A percentile compares a stretch with the other conserved stretches of the same genome.
These are phyloP conservation scores for Tetragonia tetragonoides DNA, from an alignment of 148 eudicot genomes.

Conservation along the genomic window DNA sequence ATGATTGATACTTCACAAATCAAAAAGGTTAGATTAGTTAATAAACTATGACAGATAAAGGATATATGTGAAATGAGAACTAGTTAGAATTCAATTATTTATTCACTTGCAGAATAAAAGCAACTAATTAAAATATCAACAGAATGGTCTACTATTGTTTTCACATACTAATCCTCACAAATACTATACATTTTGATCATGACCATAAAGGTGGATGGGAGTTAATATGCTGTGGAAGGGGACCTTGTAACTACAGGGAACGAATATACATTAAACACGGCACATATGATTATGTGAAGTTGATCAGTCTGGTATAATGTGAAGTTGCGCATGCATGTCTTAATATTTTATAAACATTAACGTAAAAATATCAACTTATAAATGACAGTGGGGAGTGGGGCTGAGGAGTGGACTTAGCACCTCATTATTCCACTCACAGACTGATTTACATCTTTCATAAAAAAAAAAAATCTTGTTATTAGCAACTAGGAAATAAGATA, in stretches of 20 bases:
- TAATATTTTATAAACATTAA: conserved; percentile 4
- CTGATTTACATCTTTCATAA: conserved; percentile 8
- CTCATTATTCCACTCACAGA: conserved; percentile 7
- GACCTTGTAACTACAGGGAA: too few species aligned
- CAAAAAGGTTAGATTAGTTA: not conserved
- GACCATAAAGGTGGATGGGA: too few species aligned
- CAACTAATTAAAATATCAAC: not conserved
- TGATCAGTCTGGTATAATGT: conserved; percentile 11
- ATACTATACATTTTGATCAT: not conserved
- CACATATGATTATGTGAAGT: not conserved
- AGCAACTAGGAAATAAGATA: not conserved
- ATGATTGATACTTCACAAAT: not conserved
- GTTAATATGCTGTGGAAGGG: too few species aligned
- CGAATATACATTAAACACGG: not conserved
- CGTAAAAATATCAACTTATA: conserved; percentile 7
- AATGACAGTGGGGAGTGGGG: conserved; percentile 15
- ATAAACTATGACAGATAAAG: not conserved
- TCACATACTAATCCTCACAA: not conserved
- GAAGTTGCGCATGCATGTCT: not conserved
- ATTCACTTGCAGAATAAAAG: not conserved
- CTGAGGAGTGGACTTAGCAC: conserved; percentile 11
- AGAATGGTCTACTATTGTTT: not conserved
- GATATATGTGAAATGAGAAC: not conserved
- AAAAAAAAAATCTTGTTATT: conserved; percentile 1
- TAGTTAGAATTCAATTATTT: not conserved